Base-by-base conservation (phyloP, 2,329 filamentous ascomycete species). In the Neoascochyta sp. region DNA sequence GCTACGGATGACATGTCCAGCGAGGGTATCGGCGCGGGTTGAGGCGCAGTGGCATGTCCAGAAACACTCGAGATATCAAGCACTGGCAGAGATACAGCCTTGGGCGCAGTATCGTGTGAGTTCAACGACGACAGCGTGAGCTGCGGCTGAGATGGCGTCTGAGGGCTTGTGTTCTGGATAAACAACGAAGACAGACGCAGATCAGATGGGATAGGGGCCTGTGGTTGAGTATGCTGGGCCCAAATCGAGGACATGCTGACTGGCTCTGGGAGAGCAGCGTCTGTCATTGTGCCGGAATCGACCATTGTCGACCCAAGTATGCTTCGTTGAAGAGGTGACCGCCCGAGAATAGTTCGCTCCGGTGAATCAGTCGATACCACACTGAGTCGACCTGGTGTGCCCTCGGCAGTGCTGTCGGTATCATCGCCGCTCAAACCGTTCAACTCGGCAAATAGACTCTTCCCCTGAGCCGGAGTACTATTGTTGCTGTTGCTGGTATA, bases 361-460 rank as follows among this genome's bases (percentile, higher is more conserved):
- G 56, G 56, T 7, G 58, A 57, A 6, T 62, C 54, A 6, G 45
- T 52, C 19, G 58, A 62, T 8, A 50, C 31, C 7, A 57, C 24
- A 32, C 45, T 57, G 2, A 57, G 58, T 28, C 54, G 51, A 34
- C 52, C 60, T 21, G 60, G 57, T 16, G 60, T 60, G 22, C 58
- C 54, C 25, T 64, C 57, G 9, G 43, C 43, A 43, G 52, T 48
- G 32, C 57, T 60, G 22, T 49, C 52, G 19, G 57, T 69, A 15
- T 83, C 81, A 40, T 83, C 81, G 37, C 86, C 84, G 34, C 79
- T 82, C 23, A 95, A 69, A 45, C 87, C 86, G 30, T 84, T 86
- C 22, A 98, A 74, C 63, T 98, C 92, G 22, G 88, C 88, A 58
- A 92, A 94, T 28, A 98, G 70, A 53, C 84, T 96, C 67, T 95